Evolutionary conservation across 2,329 filamentous ascomycete genomes (phyloP), one percentile per base, ranked within the genome.

Genomic region (Ophiosphaerella korrae): DNA sequence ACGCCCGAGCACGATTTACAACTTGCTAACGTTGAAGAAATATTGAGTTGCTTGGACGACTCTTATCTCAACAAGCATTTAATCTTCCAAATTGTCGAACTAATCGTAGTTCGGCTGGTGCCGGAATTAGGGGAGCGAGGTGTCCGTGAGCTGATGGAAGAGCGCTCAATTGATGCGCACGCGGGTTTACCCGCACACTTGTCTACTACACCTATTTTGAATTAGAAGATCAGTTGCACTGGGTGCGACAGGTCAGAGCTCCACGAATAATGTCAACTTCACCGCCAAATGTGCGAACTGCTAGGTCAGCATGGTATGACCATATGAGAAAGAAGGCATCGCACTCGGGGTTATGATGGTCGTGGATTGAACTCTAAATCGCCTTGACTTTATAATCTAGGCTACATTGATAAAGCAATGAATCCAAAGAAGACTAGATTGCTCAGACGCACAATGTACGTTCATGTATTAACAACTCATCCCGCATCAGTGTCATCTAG

Each of bases 51-150:
- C 33, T 87, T 96, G 60, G 84, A 83, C 13, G 92, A 97, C 74
- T 80, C 83, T 44, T 96, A 96, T 75, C 88, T 92, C 75, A 99
- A 99, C 76, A 95, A 92, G 77, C 92, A 97, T 75, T 78, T 97
- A 29, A 78, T 96, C 62, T 96, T 96, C 68, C 81, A 85, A 38
- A 80, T 94, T 41, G 76, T 97, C 31, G 94, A 99, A 75, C 75
- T 93, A 50, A 71, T 96, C 2, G 78, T 97, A n/a, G 83, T 91
- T 49, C 85, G 88, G 58, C 74, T 97, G 55, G 84, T 96, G 68
- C 94, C 94, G 4, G 94, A 99, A 76, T 72, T 97, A 64, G 81
- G 81, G 46, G 88, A 90, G 64, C 86, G 84, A 69, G 85, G 86
- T 33, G 82, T 90, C 26, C 79, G 80, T 48, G 89, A 91, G 64